Base-by-base conservation (phyloP, 202 grass and related monocot genomes). In the Schoenoplectus tabernaemontani region DNA sequence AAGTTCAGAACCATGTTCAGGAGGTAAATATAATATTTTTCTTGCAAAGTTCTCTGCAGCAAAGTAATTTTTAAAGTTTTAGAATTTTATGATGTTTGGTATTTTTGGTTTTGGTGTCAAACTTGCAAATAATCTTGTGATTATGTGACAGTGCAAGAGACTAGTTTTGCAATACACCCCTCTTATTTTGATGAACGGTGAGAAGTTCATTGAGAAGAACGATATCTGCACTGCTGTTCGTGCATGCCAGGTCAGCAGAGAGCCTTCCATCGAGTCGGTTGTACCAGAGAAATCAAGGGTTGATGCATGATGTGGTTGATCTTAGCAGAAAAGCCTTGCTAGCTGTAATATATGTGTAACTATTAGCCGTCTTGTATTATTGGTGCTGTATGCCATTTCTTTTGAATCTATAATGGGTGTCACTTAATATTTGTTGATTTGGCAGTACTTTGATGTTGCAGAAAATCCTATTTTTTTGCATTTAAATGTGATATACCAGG, bases 101-200 rank as follows among this genome's bases (percentile, higher is more conserved):
- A 3, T 64, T 13, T 32, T 12, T 23, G 37, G 2, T 43, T 43
- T 48, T 48, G 1, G 13, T 72, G 42, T 30, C 5, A 5, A 26
- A 26, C 67, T 47, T 47, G 24, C 9, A 12, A 50, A 32, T 50
- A 4, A 65, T 8, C 17, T 28, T 47, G 7, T 47, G 1, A 54
- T 75, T 36, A 12, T 75, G 1, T 75, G 24, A 38, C 84, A 98
- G 95, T 98, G 95, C 89, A 98, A 98, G 91, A 87, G 76, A 59
- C 32, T 98, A 87, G 91, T 98, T 83, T 87, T 98, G 63, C 83
- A 92, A 24, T 98, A 94, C 57, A 43, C 83, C 7, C 95, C 91
- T 48, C 91, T 94, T 41, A 89, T 97, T 76, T 62, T 97, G 34
- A 71, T 89, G 19, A 97, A 92, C 32, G 86, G 95, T 13, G 94